These are phyloP conservation scores for Fusarium nematophilum DNA, from an alignment of 2,329 filamentous ascomycete species.

Conservation along the genomic window DNA sequence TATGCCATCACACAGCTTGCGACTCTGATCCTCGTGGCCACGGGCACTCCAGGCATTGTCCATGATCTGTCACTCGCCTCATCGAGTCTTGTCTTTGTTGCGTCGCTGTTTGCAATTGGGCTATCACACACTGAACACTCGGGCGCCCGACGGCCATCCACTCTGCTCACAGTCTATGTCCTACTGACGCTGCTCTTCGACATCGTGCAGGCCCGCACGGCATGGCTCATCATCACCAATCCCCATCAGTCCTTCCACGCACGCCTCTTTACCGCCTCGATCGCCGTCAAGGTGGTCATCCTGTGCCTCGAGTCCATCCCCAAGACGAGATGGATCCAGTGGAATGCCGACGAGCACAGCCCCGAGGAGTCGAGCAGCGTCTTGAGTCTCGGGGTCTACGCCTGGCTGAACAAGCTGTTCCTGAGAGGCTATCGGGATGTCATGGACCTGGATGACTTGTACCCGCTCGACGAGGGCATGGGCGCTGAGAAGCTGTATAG, in stretches of 20 bases:
- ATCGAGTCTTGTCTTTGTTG: slow-evolving; percentile 40
- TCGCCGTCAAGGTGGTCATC: slow-evolving; percentile 49
- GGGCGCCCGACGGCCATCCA: slow-evolving; percentile 54
- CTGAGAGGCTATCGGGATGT: slow-evolving; percentile 50
- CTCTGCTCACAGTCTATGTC: slow-evolving; percentile 55
- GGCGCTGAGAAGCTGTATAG: slow-evolving; percentile 32
- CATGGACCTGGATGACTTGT: slow-evolving; percentile 49
- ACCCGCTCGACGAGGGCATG: slow-evolving; percentile 48
- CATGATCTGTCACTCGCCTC: slow-evolving; percentile 44
- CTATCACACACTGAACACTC: slow-evolving; percentile 53
- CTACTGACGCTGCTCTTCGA: slow-evolving; percentile 58
- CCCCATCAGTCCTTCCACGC: slow-evolving; percentile 34
- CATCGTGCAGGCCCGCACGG: slow-evolving; percentile 54
- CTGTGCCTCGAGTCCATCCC: slow-evolving; percentile 53
- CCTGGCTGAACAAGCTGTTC: slow-evolving; percentile 52
- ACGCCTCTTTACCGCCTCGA: slow-evolving; percentile 49
- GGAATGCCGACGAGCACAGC: slow-evolving; percentile 52
- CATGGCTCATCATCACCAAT: slow-evolving; percentile 51
- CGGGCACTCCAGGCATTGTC: slow-evolving; percentile 21
- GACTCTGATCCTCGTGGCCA: slow-evolving; percentile 46
- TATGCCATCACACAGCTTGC: slow-evolving; percentile 48
- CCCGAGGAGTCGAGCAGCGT: slow-evolving; percentile 52
- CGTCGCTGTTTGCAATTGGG: slow-evolving; percentile 43
- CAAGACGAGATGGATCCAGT: slow-evolving; percentile 53
- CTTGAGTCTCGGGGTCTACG: slow-evolving; percentile 46